A percentile compares a stretch with the other conserved stretches of the same genome.
Conservation (phyloP, 257 asterid species). For the Lycium barbarum region DNA sequence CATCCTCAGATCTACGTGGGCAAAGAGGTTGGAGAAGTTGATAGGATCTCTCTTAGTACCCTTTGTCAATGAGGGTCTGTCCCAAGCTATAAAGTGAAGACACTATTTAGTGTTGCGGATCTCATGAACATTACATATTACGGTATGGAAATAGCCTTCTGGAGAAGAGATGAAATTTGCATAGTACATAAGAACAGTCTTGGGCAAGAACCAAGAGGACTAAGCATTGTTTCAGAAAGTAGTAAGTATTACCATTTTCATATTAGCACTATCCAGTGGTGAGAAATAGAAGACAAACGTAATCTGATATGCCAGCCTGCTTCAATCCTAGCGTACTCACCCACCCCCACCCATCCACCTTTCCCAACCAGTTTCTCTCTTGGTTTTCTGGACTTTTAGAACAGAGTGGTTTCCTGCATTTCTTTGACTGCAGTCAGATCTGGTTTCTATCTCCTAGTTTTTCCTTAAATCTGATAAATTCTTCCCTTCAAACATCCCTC, state of each 20-base stretch:
- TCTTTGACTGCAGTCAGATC: conserved; percentile 9
- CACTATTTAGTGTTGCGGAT: conserved; percentile 82
- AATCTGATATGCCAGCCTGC: not conserved
- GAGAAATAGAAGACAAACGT: not conserved
- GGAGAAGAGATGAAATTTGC: conserved; percentile 93
- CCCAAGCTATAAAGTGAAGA: conserved; percentile 94
- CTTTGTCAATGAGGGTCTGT: conserved; percentile 60
- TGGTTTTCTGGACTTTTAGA: not conserved
- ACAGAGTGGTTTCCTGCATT: conserved; percentile 2
- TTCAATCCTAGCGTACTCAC: not conserved
- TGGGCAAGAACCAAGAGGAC: conserved; percentile 52
- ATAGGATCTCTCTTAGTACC: conserved; percentile 48
- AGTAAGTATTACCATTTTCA: not conserved
- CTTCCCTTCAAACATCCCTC: conserved; percentile 20
- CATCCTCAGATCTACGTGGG: conserved; percentile 71
- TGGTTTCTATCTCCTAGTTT: conserved; percentile 19
- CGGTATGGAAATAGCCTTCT: conserved; percentile 93
- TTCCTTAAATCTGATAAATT: conserved; percentile 7
- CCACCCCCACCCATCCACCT: not conserved
- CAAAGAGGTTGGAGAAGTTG: conserved; percentile 76
- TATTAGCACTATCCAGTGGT: conserved; percentile 15
- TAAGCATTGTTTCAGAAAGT: not conserved
- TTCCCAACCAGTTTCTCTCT: not conserved
- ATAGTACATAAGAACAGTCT: conserved; percentile 90
- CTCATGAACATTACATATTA: conserved; percentile 76